Percentiles rank a stretch among this genome's conserved stretches.
Evolutionary conservation across 106 monocot genomes (phyloP).

Genomic region (Narthecium ossifragum): DNA sequence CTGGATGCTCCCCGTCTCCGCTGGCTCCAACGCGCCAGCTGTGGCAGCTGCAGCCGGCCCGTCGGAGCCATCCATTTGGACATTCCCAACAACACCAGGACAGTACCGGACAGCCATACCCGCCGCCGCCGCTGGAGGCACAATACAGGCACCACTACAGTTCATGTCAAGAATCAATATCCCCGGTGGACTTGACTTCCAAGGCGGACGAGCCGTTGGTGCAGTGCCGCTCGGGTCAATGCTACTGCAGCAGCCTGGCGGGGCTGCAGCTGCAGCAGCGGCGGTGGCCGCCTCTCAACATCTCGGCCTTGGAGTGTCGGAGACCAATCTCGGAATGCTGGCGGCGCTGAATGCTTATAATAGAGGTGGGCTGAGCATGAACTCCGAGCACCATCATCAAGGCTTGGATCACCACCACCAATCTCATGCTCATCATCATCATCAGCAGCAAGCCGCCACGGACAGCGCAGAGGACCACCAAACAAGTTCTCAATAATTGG

Average conservation of each 20-base stretch:
- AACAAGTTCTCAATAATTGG: conserved; percentile 40
- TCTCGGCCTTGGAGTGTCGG: conserved; percentile 52
- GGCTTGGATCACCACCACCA: conserved; percentile 20
- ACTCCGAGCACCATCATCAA: conserved; percentile 32
- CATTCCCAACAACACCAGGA: conserved; percentile 44
- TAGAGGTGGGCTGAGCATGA: conserved; percentile 31
- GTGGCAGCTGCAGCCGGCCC: conserved; percentile 15
- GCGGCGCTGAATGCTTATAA: conserved; percentile 74
- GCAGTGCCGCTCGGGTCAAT: conserved; percentile 43
- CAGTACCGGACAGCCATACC: conserved; percentile 40
- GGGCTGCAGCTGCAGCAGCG: not conserved
- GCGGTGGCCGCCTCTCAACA: conserved; percentile 34
- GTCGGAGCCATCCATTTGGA: conserved; percentile 50
- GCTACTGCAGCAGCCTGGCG: conserved; percentile 23
- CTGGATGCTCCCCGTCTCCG: conserved; percentile 91
- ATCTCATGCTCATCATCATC: not conserved
- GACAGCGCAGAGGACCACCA: conserved; percentile 41
- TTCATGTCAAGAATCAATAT: conserved; percentile 83
- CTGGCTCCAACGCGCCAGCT: conserved; percentile 24
- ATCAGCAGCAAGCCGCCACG: not conserved
- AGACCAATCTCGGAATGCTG: conserved; percentile 82
- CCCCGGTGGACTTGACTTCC: conserved; percentile 28
- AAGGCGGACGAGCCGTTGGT: conserved; percentile 31
- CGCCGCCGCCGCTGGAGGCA: conserved; percentile 17
- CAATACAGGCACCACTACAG: conserved; percentile 74